Conservation (phyloP, 768 basidiomycete species). For the Trametes punicea region DNA sequence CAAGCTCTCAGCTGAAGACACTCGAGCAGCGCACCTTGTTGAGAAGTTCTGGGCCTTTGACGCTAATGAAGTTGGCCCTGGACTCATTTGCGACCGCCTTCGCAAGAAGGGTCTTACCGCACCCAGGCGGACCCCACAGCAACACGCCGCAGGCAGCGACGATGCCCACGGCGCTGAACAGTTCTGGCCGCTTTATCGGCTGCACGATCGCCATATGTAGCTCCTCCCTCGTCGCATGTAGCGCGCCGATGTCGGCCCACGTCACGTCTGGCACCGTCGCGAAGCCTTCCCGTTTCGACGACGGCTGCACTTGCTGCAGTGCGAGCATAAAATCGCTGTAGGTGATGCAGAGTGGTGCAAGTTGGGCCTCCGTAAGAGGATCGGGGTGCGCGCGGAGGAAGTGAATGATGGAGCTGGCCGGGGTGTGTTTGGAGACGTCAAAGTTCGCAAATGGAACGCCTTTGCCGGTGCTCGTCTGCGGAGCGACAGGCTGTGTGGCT, state of each 20-base stretch:
- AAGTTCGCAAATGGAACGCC: constrained; percentile 36
- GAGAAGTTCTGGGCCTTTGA: constrained; percentile 93
- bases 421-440: constrained; percentile 35
- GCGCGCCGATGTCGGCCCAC: constrained; percentile 92
- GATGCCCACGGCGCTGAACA: constrained; percentile 88
- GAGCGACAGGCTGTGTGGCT: constrained; percentile 6
- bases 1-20: neutral
- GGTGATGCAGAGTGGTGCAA: constrained; percentile 79
- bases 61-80: constrained; percentile 93
- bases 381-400: constrained; percentile 87
- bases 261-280: constrained; percentile 94
- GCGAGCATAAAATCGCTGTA: constrained; percentile 77
- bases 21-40: constrained; percentile 73
- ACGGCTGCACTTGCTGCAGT: constrained; percentile 89
- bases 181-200: constrained; percentile 84
- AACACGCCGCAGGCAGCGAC: constrained; percentile 90
- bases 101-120: constrained; percentile 96
- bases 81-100: constrained; percentile 98
- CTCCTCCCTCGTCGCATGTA: constrained; percentile 83
- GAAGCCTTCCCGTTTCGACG: constrained; percentile 96
- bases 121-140: constrained; percentile 98
- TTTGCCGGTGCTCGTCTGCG: constrained; percentile 15
- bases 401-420: constrained; percentile 72
- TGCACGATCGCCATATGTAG: constrained; percentile 98
- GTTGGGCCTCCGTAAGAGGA: constrained; percentile 73